These are phyloP conservation scores for Cucurbita ficifolia DNA, from an alignment of 306 rosid species.

Conservation along the genomic window DNA sequence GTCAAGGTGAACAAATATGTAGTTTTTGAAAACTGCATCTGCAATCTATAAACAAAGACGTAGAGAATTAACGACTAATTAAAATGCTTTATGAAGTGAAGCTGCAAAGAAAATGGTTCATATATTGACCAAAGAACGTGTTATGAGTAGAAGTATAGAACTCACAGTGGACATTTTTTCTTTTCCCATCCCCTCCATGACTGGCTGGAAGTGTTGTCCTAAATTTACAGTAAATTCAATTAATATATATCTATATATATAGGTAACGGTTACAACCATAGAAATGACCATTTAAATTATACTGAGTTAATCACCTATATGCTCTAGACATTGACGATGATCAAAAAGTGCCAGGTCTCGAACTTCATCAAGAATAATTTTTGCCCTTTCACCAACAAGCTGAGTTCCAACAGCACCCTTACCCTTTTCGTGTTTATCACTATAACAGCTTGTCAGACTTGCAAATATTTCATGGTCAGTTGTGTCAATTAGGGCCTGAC, in stretches of 20 bases:
- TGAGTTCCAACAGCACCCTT: constrained; percentile 83
- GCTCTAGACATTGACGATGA: constrained; percentile 53
- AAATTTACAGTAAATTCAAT: constrained; percentile 16
- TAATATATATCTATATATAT: constrained; percentile 6
- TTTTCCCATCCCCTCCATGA: constrained; percentile 37
- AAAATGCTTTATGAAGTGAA: neutral
- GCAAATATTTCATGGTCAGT: constrained; percentile 58
- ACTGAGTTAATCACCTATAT: constrained; percentile 45
- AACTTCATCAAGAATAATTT: constrained; percentile 71
- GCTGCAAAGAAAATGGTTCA: neutral
- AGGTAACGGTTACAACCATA: constrained; percentile 2
- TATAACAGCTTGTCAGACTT: constrained; percentile 56
- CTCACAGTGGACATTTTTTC: constrained; percentile 50
- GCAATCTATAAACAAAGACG: constrained; percentile 43
- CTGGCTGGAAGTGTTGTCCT: constrained; percentile 69
- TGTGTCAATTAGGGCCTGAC: constrained; percentile 72
- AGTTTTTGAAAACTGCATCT: constrained; percentile 47
- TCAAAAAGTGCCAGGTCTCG: constrained; percentile 45
- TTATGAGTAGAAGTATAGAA: constrained; percentile 3
- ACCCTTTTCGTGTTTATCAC: constrained; percentile 40
- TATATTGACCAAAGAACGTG: constrained; percentile 4
- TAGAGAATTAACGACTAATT: neutral
- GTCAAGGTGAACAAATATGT: constrained; percentile 77
- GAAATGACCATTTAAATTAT: constrained; percentile 4
- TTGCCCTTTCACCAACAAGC: constrained; percentile 77